Base-by-base conservation (phyloP, 306 rosid genomes). In the Medicago truncatula region DNA sequence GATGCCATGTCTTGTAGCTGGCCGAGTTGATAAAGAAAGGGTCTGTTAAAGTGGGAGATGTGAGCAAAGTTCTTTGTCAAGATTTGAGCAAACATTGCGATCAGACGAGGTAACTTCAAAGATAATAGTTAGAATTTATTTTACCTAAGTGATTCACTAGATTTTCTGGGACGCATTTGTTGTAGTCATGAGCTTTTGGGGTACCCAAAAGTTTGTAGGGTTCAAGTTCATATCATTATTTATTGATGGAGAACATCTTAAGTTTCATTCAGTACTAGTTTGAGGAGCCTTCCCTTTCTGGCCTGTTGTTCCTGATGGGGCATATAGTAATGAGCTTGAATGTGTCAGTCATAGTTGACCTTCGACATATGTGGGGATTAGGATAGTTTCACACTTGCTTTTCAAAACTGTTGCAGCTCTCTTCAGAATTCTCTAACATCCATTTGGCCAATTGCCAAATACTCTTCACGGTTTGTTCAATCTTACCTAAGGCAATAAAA, bases 51-150 rank as follows among this genome's bases (percentile, higher is more conserved):
- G 90, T 76, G 60, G 97, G 99, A 66, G 96, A 23, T 21, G 98
- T 96, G 78, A 89, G 83, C 92, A 89, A 86, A 83, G 92, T 90
- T 85, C 90, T 95, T 72, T 95, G 99, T 77, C 86, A 90, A 83
- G 92, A 90, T 87, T 84, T 95, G 83, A 92, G 97, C 85, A 76
- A 84, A 77, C 99, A 96, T 80, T 96, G 97, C 87, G 82, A 87
- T 85, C 87, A 73, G 76, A 78, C 77, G 8, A 87, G 93, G 97
- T 92, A 86, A 64, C 67, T 36, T 83, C 13, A 38, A 49, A 70
- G 62, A 74, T 80, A 64, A 57, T 72, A 50, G 34, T 46, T 11
- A 18, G 70, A 36, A 72, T 77, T 76, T 44, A 72, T 71, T 66
- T 39, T 68, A 44, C 53, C 7, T 21, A 17, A 16, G 47, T 64